phyloP scores from a whole-genome alignment of 2,329 filamentous ascomycete species.

The Hypoxylon sp. region DNA sequence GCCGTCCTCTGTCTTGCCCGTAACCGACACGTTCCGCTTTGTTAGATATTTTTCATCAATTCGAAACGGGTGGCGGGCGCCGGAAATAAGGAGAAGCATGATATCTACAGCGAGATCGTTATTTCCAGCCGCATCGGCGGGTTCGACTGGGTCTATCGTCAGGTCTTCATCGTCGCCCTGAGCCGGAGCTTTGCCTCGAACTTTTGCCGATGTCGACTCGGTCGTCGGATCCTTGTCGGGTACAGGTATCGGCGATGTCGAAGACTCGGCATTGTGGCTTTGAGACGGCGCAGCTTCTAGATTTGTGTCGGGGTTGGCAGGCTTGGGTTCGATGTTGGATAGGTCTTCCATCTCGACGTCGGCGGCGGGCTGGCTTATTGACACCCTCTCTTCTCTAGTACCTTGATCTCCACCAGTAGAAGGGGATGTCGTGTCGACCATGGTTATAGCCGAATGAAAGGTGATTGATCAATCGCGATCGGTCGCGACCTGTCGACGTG shows the following conservation, averaged over 20 bases:
- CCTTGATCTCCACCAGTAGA: constrained; percentile 45
- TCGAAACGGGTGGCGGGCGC: constrained; percentile 88
- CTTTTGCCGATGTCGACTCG: constrained; percentile 45
- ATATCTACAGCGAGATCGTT: constrained; percentile 71
- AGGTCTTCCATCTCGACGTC: constrained; percentile 51
- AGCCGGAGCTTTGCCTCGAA: constrained; percentile 48
- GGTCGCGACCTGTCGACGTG: constrained; percentile 9
- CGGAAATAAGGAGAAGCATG: constrained; percentile 81
- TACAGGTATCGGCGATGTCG: constrained; percentile 39
- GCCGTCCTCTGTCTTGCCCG: constrained; percentile 70
- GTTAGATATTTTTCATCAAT: constrained; percentile 88
- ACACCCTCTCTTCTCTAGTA: constrained; percentile 40
- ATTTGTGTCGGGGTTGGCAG: constrained; percentile 42
- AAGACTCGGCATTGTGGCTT: constrained; percentile 39
- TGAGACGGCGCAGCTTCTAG: constrained; percentile 33
- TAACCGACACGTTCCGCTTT: constrained; percentile 82
- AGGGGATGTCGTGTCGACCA: constrained; percentile 45
- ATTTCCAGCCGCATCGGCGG: constrained; percentile 45
- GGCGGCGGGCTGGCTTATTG: constrained; percentile 43
- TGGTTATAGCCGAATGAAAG: constrained; percentile 33
- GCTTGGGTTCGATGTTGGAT: constrained; percentile 42
- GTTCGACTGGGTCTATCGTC: constrained; percentile 51
- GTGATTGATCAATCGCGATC: constrained; percentile 34
- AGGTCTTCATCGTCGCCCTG: constrained; percentile 49
- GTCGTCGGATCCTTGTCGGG: constrained; percentile 41